These are phyloP conservation scores for Pseudogymnoascus sp. DNA, from an alignment of 2,329 filamentous ascomycete genomes.

Conservation along the genomic window DNA sequence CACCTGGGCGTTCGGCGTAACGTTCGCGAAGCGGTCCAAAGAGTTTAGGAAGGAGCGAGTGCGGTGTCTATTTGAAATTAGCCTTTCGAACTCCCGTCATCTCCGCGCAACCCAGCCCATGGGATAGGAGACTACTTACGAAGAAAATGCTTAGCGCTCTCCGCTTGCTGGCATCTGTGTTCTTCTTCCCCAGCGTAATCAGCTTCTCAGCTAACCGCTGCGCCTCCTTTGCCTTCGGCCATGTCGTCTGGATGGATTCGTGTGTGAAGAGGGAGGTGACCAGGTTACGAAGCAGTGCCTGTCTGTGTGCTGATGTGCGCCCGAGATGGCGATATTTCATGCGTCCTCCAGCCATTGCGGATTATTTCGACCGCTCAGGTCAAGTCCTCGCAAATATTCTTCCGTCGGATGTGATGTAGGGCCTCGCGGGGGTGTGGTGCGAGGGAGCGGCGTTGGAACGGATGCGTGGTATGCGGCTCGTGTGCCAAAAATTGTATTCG, in stretches of 20 bases:
- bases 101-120: background rate
- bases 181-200: conserved; percentile 87
- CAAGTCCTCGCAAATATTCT: background rate
- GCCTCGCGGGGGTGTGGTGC: background rate
- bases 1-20: conserved; percentile 72
- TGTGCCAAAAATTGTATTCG: conserved; percentile 6
- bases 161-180: conserved; percentile 71
- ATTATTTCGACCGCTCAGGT: background rate
- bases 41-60: conserved; percentile 71
- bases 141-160: conserved; percentile 77
- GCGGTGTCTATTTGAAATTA: conserved; percentile 47
- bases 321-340: conserved; percentile 85
- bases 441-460: background rate
- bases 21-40: conserved; percentile 75
- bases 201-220: conserved; percentile 90
- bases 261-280: conserved; percentile 90
- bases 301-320: conserved; percentile 77
- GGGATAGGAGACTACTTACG: conserved; percentile 45
- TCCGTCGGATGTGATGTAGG: background rate
- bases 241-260: conserved; percentile 91
- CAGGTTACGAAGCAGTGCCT: conserved; percentile 88
- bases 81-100: background rate
- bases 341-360: conserved; percentile 71
- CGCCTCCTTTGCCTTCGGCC: conserved; percentile 93
- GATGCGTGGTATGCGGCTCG: conserved; percentile 4